phyloP scores from a whole-genome alignment of 768 basidiomycete species.

The Clitopilus passeckerianus region DNA sequence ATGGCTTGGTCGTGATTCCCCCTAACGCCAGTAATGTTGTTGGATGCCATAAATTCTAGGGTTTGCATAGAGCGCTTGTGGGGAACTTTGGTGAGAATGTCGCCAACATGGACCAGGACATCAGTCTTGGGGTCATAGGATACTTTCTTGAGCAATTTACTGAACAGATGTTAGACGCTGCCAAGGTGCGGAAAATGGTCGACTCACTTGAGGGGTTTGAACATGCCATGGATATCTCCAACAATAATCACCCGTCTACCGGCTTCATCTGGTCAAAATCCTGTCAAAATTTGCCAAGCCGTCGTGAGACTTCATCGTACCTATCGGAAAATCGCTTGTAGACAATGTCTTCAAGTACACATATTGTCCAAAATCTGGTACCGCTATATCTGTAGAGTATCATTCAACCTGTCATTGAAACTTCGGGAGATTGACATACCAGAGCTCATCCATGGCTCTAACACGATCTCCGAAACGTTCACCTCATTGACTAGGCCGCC shows the following conservation, averaged over 20 bases:
- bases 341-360: slow-evolving; percentile 35
- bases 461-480: neutral
- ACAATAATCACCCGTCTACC: slow-evolving; percentile 63
- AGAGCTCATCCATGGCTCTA: neutral
- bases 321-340: slow-evolving; percentile 45
- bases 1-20: slow-evolving; percentile 94
- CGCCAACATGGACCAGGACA: slow-evolving; percentile 77
- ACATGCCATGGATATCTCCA: slow-evolving; percentile 89
- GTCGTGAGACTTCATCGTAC: slow-evolving; percentile 25
- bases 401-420: neutral
- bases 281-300: neutral
- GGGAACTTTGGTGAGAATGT: slow-evolving; percentile 70
- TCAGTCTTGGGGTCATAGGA: slow-evolving; percentile 59
- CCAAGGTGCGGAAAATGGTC: slow-evolving; percentile 1
- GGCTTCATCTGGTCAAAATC: slow-evolving; percentile 35
- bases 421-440: slow-evolving; percentile 1
- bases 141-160: slow-evolving; percentile 58
- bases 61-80: slow-evolving; percentile 56
- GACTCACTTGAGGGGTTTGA: slow-evolving; percentile 58
- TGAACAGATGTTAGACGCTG: slow-evolving; percentile 18
- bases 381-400: slow-evolving; percentile 19
- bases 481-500: slow-evolving; percentile 18
- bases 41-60: slow-evolving; percentile 55
- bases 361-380: slow-evolving; percentile 58
- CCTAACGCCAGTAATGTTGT: slow-evolving; percentile 71